phyloP scores from a whole-genome alignment of 2,329 filamentous ascomycete species.

The Podosphaera xanthii region DNA sequence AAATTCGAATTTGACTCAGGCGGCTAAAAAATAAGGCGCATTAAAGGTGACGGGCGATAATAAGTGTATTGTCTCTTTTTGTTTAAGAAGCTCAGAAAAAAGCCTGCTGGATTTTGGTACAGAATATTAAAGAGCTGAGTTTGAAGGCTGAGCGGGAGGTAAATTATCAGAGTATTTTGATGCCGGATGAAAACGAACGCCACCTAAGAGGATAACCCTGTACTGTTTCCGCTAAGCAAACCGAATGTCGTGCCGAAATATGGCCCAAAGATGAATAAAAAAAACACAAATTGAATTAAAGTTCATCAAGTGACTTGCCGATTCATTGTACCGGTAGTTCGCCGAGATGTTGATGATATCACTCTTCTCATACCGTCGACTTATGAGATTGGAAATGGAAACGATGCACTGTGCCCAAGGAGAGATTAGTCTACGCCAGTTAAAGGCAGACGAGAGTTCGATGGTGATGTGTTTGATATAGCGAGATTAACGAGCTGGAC shows the following conservation, averaged over 20 bases:
- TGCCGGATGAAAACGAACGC: conserved; percentile 14
- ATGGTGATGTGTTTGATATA: conserved; percentile 5
- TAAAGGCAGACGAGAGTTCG: conserved; percentile 8
- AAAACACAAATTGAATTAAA: background rate
- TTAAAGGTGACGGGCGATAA: conserved; percentile 13
- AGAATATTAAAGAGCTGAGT: conserved; percentile 17
- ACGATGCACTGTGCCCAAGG: background rate
- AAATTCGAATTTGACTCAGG: conserved; percentile 15
- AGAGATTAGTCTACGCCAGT: background rate
- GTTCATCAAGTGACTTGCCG: background rate
- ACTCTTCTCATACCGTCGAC: background rate
- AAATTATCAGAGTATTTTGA: conserved; percentile 14
- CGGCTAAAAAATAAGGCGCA: conserved; percentile 17
- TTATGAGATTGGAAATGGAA: background rate
- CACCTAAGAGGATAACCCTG: conserved; percentile 10
- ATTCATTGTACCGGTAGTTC: background rate
- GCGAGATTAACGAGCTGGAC: conserved; percentile 18
- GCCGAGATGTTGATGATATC: background rate
- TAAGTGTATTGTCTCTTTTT: conserved; percentile 10
- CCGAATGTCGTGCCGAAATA: conserved; percentile 15
- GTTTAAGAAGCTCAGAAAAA: conserved; percentile 15
- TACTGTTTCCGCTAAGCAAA: conserved; percentile 15
- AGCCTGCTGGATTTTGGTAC: conserved; percentile 17
- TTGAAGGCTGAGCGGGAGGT: conserved; percentile 13
- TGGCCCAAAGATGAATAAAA: conserved; percentile 13